These are phyloP conservation scores for Funneliformis mosseae DNA, from an alignment of 192 early-diverging fungal genomes.

Conservation along the genomic window DNA sequence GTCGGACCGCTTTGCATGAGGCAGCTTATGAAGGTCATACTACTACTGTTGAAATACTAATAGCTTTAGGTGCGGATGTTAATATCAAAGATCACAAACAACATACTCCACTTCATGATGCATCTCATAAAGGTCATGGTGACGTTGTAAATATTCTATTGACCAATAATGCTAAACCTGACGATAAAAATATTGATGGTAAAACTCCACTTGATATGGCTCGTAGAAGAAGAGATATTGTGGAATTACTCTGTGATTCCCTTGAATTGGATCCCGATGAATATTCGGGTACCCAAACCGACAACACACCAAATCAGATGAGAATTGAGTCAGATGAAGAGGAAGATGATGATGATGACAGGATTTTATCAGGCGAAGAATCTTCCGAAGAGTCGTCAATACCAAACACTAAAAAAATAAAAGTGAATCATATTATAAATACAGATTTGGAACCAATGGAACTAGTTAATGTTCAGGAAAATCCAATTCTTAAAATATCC, in stretches of 20 bases:
- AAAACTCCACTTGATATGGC: conserved; percentile 24
- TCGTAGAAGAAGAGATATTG: background rate
- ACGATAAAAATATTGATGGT: conserved; percentile 21
- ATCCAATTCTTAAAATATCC: background rate
- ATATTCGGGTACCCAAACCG: conserved; percentile 1
- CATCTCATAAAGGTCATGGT: conserved; percentile 56
- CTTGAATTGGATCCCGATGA: background rate
- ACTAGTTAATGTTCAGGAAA: background rate
- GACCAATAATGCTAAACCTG: conserved; percentile 42
- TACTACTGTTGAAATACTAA: conserved; percentile 46
- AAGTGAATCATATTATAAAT: background rate
- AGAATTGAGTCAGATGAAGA: conserved; percentile 26
- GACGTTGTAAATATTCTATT: conserved; percentile 53
- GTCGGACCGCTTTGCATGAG: conserved; percentile 64
- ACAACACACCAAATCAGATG: background rate
- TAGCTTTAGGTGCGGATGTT: conserved; percentile 61
- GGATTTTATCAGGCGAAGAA: background rate
- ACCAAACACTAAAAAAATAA: background rate
- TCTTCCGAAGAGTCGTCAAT: background rate
- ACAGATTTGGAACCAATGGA: background rate
- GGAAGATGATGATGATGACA: conserved; percentile 29
- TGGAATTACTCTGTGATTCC: background rate
- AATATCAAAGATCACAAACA: conserved; percentile 59
- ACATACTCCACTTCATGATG: conserved; percentile 68
- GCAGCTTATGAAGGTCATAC: conserved; percentile 53